A percentile compares a stretch with the other conserved stretches of the same genome.
phyloP scores from a whole-genome alignment of 1,139 yeast genomes.

The Candida gigantensis region DNA sequence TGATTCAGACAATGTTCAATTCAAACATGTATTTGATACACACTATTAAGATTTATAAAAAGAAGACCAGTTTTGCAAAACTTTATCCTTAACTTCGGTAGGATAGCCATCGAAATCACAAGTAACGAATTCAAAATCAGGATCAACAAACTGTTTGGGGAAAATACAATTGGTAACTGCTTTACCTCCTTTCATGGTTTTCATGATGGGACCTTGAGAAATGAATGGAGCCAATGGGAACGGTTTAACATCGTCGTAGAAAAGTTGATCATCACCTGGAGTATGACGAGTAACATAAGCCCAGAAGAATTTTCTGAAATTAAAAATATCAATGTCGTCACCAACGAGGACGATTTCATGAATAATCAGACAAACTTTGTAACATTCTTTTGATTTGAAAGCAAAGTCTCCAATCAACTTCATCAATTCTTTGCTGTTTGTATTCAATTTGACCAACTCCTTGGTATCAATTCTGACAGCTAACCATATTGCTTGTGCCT shows the following conservation, averaged over 20 bases:
- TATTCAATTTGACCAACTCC: constrained; percentile 1
- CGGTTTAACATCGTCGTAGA: constrained; percentile 1
- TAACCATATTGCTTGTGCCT: constrained; percentile 2
- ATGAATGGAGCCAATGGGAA: constrained; percentile 2
- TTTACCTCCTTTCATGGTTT: constrained; percentile 1
- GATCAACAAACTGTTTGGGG: constrained; percentile 2
- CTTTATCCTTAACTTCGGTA: not conserved
- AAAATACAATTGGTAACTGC: constrained; percentile 2
- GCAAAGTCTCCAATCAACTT: constrained; percentile 1
- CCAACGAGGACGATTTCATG: constrained; percentile 2
- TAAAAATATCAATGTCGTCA: constrained; percentile 5
- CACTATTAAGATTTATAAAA: not conserved
- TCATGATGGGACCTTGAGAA: constrained; percentile 1
- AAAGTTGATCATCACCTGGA: constrained; percentile 1
- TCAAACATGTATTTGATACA: not conserved
- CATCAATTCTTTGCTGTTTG: constrained; percentile 1
- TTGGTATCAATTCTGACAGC: constrained; percentile 1
- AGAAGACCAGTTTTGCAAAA: constrained; percentile 1
- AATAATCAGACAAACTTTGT: constrained; percentile 3
- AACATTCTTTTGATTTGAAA: constrained; percentile 2
- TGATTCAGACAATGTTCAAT: too few species aligned
- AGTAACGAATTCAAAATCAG: constrained; percentile 2
- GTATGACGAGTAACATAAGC: constrained; percentile 2
- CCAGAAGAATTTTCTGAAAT: constrained; percentile 2
- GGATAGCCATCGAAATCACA: constrained; percentile 3